Percentiles rank a stretch among this genome's conserved stretches.
Evolutionary conservation across 306 rosid genomes (phyloP).

Genomic region (Crotalaria pallida): DNA sequence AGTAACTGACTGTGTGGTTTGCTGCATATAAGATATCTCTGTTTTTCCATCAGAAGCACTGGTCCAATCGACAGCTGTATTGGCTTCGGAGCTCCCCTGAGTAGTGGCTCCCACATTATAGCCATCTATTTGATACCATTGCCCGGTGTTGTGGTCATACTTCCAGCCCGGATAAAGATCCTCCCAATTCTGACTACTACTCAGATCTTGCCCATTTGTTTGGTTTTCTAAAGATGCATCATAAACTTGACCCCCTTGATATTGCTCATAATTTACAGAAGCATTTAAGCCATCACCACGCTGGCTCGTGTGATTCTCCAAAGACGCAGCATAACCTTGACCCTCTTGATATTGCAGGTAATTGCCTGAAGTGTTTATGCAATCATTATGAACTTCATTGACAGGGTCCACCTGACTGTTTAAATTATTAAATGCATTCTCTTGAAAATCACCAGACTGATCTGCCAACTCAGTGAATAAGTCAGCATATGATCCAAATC

Average conservation of each 20-base stretch:
- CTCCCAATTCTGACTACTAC: conserved; percentile 62
- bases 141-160: conserved; percentile 51
- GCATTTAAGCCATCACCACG: conserved; percentile 26
- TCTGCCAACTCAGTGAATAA: conserved; percentile 57
- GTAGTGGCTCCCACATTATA: conserved; percentile 21
- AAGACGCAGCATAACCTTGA: conserved; percentile 36
- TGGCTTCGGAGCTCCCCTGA: conserved; percentile 29
- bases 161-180: conserved; percentile 90
- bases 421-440: conserved; percentile 17
- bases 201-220: conserved; percentile 43
- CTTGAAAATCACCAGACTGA: conserved; percentile 28
- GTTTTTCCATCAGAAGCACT: conserved; percentile 34
- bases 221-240: conserved; percentile 33
- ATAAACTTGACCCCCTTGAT: conserved; percentile 40
- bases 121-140: conserved; percentile 68
- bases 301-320: conserved; percentile 30
- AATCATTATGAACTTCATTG: conserved; percentile 27
- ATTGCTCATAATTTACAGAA: conserved; percentile 32
- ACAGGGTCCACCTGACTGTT: conserved; percentile 27
- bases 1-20: conserved; percentile 38
- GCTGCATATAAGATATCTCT: conserved; percentile 55
- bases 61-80: conserved; percentile 30
- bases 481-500: conserved; percentile 64
- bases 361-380: conserved; percentile 26
- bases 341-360: conserved; percentile 38